Conservation (phyloP, 495 filamentous ascomycete species). For the Talaromyces wortmannii region DNA sequence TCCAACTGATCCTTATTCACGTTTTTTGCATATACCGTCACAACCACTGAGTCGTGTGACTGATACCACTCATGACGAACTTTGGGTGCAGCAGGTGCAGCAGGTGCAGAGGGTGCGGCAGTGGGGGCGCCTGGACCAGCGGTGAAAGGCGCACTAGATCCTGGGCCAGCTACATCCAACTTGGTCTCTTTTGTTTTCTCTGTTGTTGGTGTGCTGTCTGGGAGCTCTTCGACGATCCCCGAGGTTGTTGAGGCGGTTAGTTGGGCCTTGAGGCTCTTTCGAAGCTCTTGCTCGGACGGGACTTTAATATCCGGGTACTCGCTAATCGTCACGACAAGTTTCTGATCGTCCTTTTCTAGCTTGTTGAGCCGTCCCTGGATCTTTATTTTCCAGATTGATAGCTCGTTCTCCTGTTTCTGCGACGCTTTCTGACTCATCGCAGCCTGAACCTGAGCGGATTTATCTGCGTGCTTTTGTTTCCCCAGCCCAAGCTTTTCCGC, state of each 20-base stretch:
- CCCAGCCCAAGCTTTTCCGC: slow-evolving; percentile 37
- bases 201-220: slow-evolving; percentile 1
- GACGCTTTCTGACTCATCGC: slow-evolving; percentile 45
- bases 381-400: slow-evolving; percentile 59
- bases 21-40: slow-evolving; percentile 67
- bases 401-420: slow-evolving; percentile 23
- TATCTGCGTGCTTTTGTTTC: slow-evolving; percentile 17
- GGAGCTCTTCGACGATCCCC: background rate
- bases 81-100: slow-evolving; percentile 28
- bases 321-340: slow-evolving; percentile 45
- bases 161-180: background rate
- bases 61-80: slow-evolving; percentile 82
- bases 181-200: slow-evolving; percentile 13
- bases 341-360: slow-evolving; percentile 55
- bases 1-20: slow-evolving; percentile 55
- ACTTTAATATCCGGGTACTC: slow-evolving; percentile 58
- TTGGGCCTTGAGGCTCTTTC: slow-evolving; percentile 9
- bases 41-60: slow-evolving; percentile 53
- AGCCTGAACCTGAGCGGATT: slow-evolving; percentile 23
- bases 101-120: background rate
- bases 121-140: slow-evolving; percentile 6
- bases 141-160: background rate
- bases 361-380: slow-evolving; percentile 39
- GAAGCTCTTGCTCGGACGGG: slow-evolving; percentile 29
- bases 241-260: background rate